Base-by-base conservation (phyloP, 176 grass and related monocot genomes). In the Oryza officinalis region DNA sequence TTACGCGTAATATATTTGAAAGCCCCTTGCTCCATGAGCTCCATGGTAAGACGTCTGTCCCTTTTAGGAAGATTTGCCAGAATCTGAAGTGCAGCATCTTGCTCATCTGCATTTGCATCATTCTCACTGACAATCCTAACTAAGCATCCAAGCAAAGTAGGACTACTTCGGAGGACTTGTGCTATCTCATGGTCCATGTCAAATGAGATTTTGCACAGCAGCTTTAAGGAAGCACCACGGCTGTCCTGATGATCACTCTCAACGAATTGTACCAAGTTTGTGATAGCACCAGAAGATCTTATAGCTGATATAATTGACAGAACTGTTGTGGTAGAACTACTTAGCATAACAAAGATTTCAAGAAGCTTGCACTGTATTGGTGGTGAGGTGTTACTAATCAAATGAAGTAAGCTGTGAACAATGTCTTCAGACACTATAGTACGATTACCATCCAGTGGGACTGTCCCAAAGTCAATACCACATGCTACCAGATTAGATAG, bases 321-420 rank as follows among this genome's bases (percentile, higher is more conserved):
- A 41, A 88, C 87, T 76, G 90, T 89, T 40, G 69, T 63, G 25
- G 78, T 26, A 22, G 85, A 90, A 60, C 81, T 76, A 31, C 87
- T 92, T 72, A 94, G 83, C n/a, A 40, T 63, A 35, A 64, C 44
- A 67, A 94, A 86, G 40, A 89, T 57, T 46, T 92, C 81, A 88
- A 94, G 87, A 63, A 94, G 90, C 27, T 92, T 94, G 82, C 71
- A 92, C 78, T 94, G 89, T 80, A 92, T 90, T 77, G 87, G 69
- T 22, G 93, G 93, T 12, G 89, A 90, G 7, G 90, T 94, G 60
- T 92, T 94, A 72, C 87, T 92, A 41, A 94, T 87, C 60, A 94
- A 83, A 88, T 92, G 93, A 76, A 94, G 87, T n/a, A 94, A 71
- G 63, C 79, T 87, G 79, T 94, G 87, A 27, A 92, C 85, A 37